Base-by-base conservation (phyloP, 495 filamentous ascomycete genomes). In the Xylaria castorea region DNA sequence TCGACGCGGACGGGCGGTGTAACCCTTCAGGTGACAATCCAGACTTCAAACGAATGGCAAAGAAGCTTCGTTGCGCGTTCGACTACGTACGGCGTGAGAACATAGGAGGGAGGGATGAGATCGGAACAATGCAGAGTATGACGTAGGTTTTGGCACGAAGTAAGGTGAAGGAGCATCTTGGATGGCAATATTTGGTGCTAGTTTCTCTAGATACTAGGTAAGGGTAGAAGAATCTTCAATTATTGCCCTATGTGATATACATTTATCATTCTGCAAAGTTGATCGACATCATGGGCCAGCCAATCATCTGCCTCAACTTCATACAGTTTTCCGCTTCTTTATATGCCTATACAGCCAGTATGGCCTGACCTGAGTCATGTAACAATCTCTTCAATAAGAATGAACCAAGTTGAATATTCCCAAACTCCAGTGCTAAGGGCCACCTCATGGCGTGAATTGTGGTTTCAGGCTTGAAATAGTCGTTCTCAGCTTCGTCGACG, bases 291-390 rank as follows among this genome's bases (percentile, higher is more conserved):
- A 27, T 61, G 68, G 57, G 30, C 68, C 55, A 51, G 68, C 55
- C 42, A 44, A 36, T 50, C n/a, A 38, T 61, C 40, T 50, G 30
- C 55, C 57, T 61, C 30, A 27, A 60, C 55, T 51, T 9, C 14
- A 20, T 62, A 27, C 27, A 18, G 7, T 55, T 53, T 25, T 20
- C 27, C 16, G 18, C 40, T 58, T 38, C 16, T 61, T 60, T 14
- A 38, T 27, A 46, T 44, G 18, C 42, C 25, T 22, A 36, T 64
- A 64, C 46, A 62, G 40, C 42, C 12, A 16, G 3, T n/a, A 25
- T 38, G 46, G 48, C 30, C 30, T 44, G 32, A 71, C 68, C 50
- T 70, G 40, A 70, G 68, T 70, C 40, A 14, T 34, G 27, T 62
- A 34, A 11, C 51, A 60, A 48, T 58, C 27, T 67, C 51, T 67